Evolutionary conservation across 2,329 filamentous ascomycete species (phyloP).

Genomic region (Neopestalotiopsis clavispora): DNA sequence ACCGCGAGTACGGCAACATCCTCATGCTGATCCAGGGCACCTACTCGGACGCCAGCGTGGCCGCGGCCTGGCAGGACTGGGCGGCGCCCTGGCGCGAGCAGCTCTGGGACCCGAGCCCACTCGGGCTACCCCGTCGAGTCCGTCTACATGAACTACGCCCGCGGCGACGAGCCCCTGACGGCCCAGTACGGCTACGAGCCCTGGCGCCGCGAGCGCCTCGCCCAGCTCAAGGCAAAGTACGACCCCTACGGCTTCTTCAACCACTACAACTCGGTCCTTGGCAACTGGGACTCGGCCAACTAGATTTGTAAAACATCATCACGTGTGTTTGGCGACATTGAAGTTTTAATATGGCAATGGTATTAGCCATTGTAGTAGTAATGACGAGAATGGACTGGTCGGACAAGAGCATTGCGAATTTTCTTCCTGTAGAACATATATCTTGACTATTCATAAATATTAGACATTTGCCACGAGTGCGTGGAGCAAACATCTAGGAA

Average conservation of each 20-base stretch:
- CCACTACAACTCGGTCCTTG: conserved; percentile 8
- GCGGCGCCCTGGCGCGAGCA: background rate
- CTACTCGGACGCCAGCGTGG: conserved; percentile 1
- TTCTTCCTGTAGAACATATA: background rate
- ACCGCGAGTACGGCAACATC: background rate
- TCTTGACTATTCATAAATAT: background rate
- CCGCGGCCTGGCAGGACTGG: background rate
- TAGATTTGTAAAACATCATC: background rate
- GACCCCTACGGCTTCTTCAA: conserved; percentile 10
- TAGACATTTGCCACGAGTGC: background rate
- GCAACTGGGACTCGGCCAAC: background rate
- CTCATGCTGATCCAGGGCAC: background rate
- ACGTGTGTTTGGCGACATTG: too few relatives aligned
- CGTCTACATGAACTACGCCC: conserved; percentile 9
- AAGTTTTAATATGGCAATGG: background rate
- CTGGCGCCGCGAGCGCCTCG: background rate
- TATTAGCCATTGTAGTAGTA: background rate
- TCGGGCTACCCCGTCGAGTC: background rate
- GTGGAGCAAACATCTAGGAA: too few relatives aligned
- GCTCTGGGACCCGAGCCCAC: background rate
- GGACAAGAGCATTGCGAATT: background rate
- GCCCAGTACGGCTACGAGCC: conserved; percentile 10
- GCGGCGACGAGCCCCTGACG: conserved; percentile 1
- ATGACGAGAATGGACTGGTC: too few relatives aligned
- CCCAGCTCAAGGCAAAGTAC: conserved; percentile 5